These are phyloP conservation scores for Penicillium sumatraense DNA, from an alignment of 2,329 filamentous ascomycete species.

Conservation along the genomic window DNA sequence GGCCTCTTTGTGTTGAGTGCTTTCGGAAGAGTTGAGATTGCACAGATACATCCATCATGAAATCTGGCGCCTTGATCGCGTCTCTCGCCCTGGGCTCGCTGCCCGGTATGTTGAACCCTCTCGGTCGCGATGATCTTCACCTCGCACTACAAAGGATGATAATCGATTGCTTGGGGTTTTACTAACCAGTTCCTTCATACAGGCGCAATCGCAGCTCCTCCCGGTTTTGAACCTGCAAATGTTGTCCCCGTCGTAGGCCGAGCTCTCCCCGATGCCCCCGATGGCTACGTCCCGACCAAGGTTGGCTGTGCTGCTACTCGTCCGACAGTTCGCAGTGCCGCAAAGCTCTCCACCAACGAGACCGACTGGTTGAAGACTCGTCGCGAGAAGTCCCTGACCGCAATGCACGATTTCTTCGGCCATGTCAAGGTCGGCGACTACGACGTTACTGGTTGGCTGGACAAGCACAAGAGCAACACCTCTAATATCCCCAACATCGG, in stretches of 20 bases:
- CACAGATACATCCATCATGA: slow-evolving; percentile 17
- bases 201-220: slow-evolving; percentile 26
- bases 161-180: no score
- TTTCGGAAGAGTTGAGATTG: neutral
- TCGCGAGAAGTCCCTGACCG: slow-evolving; percentile 71
- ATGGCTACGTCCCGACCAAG: slow-evolving; percentile 72
- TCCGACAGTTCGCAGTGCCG: slow-evolving; percentile 71
- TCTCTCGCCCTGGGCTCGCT: slow-evolving; percentile 19
- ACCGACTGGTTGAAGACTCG: slow-evolving; percentile 73
- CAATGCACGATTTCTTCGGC: slow-evolving; percentile 73
- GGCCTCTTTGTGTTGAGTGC: neutral
- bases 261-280: slow-evolving; percentile 61
- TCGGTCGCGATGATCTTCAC: slow-evolving; percentile 7
- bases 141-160: neutral
- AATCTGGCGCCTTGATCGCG: slow-evolving; percentile 17
- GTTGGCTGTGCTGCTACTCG: slow-evolving; percentile 71
- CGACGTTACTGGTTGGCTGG: slow-evolving; percentile 74
- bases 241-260: slow-evolving; percentile 31
- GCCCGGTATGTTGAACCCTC: slow-evolving; percentile 18
- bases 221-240: slow-evolving; percentile 5
- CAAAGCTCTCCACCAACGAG: slow-evolving; percentile 70
- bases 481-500: slow-evolving; percentile 70
- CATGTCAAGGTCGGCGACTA: slow-evolving; percentile 77
- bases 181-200: neutral
- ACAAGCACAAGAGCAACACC: slow-evolving; percentile 59